These are phyloP conservation scores for Pichia nakasei DNA, from an alignment of 805 yeast genomes.

Conservation along the genomic window DNA sequence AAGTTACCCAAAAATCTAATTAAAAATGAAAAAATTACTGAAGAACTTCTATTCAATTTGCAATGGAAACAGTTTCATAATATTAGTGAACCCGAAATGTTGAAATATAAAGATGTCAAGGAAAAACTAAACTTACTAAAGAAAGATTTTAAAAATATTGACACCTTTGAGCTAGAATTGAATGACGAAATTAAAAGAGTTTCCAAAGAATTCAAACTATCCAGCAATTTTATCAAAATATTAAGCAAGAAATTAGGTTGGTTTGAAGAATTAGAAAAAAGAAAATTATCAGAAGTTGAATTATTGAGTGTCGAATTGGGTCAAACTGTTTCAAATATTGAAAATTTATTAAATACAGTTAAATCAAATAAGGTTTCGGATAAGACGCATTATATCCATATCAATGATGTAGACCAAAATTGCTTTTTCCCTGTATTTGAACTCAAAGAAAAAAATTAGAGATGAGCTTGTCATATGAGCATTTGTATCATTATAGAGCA, in stretches of 20 bases:
- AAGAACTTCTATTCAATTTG: slow-evolving; percentile 37
- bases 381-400: too few relatives aligned
- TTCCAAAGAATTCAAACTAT: slow-evolving; percentile 1
- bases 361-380: too few relatives aligned
- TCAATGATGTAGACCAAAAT: slow-evolving; percentile 14
- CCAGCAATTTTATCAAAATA: neutral
- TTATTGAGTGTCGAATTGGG: slow-evolving; percentile 5
- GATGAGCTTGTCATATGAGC: too few relatives aligned
- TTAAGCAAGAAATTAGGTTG: slow-evolving; percentile 1
- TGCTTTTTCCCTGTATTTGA: slow-evolving; percentile 38
- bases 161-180: slow-evolving; percentile 1
- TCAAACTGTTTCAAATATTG: slow-evolving; percentile 4
- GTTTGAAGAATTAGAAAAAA: slow-evolving; percentile 3
- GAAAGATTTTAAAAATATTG: neutral
- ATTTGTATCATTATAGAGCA: neutral
- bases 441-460: neutral
- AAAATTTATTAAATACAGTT: neutral
- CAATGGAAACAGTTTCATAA: slow-evolving; percentile 75
- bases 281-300: neutral
- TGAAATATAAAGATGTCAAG: slow-evolving; percentile 36
- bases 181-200: slow-evolving; percentile 11
- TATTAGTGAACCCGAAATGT: slow-evolving; percentile 68
- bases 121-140: slow-evolving; percentile 8
- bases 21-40: slow-evolving; percentile 17
- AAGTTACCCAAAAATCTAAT: slow-evolving; percentile 21